Conservation (phyloP, 805 yeast genomes). For the Limtongozyma cylindracea region DNA sequence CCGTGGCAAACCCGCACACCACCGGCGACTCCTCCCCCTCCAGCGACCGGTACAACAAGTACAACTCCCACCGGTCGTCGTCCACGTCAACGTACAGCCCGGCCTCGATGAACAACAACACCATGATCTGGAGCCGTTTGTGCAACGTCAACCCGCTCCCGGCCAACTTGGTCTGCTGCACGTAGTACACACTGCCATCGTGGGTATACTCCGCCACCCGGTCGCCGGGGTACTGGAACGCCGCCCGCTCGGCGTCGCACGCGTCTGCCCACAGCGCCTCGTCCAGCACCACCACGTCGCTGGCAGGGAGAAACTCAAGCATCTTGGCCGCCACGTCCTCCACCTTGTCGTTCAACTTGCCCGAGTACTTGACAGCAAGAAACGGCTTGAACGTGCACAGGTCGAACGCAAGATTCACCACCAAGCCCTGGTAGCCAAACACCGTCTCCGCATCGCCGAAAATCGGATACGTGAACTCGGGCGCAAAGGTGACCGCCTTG, state of each 20-base stretch:
- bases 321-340: slow-evolving; percentile 34
- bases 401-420: slow-evolving; percentile 46
- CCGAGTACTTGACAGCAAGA: slow-evolving; percentile 27
- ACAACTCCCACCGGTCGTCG: slow-evolving; percentile 69
- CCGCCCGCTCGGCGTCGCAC: slow-evolving; percentile 19
- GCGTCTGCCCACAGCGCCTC: slow-evolving; percentile 42
- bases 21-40: slow-evolving; percentile 7
- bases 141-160: slow-evolving; percentile 25
- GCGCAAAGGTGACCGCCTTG: slow-evolving; percentile 35
- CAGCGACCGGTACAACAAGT: slow-evolving; percentile 15
- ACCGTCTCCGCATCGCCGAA: slow-evolving; percentile 82
- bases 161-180: slow-evolving; percentile 15
- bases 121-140: slow-evolving; percentile 51
- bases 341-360: slow-evolving; percentile 25
- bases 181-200: slow-evolving; percentile 23
- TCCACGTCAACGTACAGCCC: slow-evolving; percentile 64
- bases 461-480: slow-evolving; percentile 75
- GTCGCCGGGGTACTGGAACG: slow-evolving; percentile 16
- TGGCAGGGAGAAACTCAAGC: slow-evolving; percentile 30
- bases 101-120: slow-evolving; percentile 74
- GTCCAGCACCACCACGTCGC: slow-evolving; percentile 27
- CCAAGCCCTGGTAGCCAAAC: slow-evolving; percentile 56
- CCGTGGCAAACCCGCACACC: slow-evolving; percentile 63
- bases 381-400: slow-evolving; percentile 51
- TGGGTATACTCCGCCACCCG: slow-evolving; percentile 9